phyloP scores from a whole-genome alignment of 2,329 filamentous ascomycete species.

The Huntiella omanensis region DNA sequence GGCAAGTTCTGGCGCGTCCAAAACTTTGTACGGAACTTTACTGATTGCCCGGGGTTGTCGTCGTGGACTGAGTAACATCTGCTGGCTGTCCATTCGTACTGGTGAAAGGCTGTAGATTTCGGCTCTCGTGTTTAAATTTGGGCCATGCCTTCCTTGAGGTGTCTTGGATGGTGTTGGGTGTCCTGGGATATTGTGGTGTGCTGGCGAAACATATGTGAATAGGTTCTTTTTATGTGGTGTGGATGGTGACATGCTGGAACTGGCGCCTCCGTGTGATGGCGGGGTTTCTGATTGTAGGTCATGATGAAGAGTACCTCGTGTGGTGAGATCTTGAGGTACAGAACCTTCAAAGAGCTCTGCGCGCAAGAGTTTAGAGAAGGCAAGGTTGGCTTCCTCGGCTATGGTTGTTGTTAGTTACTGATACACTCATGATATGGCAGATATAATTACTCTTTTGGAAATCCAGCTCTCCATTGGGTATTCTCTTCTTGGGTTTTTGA shows the following conservation, averaged over 20 bases:
- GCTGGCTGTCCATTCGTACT: conserved; percentile 79
- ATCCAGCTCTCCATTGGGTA: conserved; percentile 75
- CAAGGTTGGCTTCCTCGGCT: conserved; percentile 89
- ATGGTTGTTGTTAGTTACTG: neutral
- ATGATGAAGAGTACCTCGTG: conserved; percentile 5
- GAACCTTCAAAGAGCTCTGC: conserved; percentile 84
- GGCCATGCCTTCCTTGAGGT: conserved; percentile 69
- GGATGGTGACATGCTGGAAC: conserved; percentile 66
- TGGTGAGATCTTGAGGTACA: conserved; percentile 46
- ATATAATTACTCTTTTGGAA: conserved; percentile 65
- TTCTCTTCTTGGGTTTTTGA: conserved; percentile 65
- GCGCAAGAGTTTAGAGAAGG: conserved; percentile 71
- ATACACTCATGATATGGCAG: conserved; percentile 4
- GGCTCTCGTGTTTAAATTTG: conserved; percentile 73
- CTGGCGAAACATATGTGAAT: conserved; percentile 75
- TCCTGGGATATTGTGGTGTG: conserved; percentile 51
- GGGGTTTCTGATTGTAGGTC: conserved; percentile 47
- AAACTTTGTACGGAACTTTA: conserved; percentile 93
- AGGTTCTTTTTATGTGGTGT: conserved; percentile 86
- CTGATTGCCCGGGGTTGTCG: conserved; percentile 79
- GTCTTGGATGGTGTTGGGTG: conserved; percentile 80
- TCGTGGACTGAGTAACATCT: conserved; percentile 77
- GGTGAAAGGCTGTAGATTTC: conserved; percentile 94
- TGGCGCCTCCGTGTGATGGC: conserved; percentile 48
- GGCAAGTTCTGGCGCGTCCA: conserved; percentile 87